Evolutionary conservation across 192 early-diverging fungal genomes (phyloP), one percentile per base, ranked within the genome.

Genomic region (Backusella parvicylindrica): DNA sequence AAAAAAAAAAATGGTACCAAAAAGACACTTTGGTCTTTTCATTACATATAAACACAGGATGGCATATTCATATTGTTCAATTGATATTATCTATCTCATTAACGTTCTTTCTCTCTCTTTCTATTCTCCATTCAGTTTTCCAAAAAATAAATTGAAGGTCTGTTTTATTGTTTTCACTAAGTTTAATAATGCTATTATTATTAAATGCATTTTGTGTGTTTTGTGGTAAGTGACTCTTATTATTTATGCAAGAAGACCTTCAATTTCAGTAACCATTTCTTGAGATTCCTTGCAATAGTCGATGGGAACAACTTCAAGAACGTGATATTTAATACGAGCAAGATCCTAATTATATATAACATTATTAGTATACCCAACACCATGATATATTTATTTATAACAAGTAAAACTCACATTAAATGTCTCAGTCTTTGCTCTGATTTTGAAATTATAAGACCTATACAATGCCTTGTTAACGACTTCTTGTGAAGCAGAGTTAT

Each of bases 361-460:
- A 60, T 9, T 60, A 78, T n/a, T 72, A 53, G 71, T 28, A 23
- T 75, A 56, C 6, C 50, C 23, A 50, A 43, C 11, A 30, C 15
- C 12, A 66, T 53, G 7, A 18, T 30, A 38, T 60, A 37, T 53
- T 81, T 67, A 16, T 76, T 67, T 66, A 36, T 11, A 33, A 32
- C 65, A 60, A 76, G 9, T 26, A 50, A 33, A 47, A 71, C 81
- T 77, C 83, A 89, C 94, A 71, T 96, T 91, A 74, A 89, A 99
- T 30, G 76, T 89, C 73, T 99, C 96, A 30, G 82, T 83, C 83
- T 95, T 96, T 26, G 92, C 95, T 64, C 90, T 82, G 79, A 92
- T 86, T 40, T 91, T 88, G 81, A 99, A 91, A 28, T 75, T 83
- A 75, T 89, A 94, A 73, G 87, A 73, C 71, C 89, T 89, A 85